Evolutionary conservation across 148 eudicot species (phyloP).

Genomic region (Rhododendron ovatum): DNA sequence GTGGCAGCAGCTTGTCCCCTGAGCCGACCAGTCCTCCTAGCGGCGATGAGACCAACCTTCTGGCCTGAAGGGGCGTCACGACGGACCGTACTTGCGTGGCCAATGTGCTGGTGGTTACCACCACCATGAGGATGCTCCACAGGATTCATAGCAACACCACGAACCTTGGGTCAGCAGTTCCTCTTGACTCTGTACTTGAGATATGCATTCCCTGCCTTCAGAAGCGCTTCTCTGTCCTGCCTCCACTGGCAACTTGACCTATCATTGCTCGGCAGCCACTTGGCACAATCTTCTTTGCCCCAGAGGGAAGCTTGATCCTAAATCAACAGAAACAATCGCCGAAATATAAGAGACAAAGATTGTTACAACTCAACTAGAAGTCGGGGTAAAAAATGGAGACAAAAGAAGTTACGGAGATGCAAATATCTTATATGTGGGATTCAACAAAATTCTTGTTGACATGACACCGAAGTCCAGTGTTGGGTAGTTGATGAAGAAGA

Average conservation of each 20-base stretch:
- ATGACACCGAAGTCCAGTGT: background rate
- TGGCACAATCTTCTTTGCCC: conserved; percentile 30
- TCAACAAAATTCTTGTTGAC: background rate
- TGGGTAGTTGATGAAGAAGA: background rate
- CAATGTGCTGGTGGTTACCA: conserved; percentile 62
- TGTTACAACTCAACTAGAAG: background rate
- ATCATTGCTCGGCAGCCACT: conserved; percentile 32
- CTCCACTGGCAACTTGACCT: conserved; percentile 33
- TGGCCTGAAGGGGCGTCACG: conserved; percentile 57
- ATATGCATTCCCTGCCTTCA: conserved; percentile 37
- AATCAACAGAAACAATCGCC: too few species aligned
- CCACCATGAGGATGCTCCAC: conserved; percentile 67
- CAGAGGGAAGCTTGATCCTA: conserved; percentile 35
- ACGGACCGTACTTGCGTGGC: conserved; percentile 51
- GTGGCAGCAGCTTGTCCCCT: conserved; percentile 59
- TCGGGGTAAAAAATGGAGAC: background rate
- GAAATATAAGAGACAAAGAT: background rate
- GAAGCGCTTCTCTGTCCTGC: conserved; percentile 26
- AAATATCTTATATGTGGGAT: background rate
- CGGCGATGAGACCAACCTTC: conserved; percentile 58
- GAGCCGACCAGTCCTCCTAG: conserved; percentile 54
- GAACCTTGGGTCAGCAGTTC: conserved; percentile 38
- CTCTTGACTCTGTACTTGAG: conserved; percentile 35
- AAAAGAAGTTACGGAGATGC: background rate
- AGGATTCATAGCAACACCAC: conserved; percentile 39